Evolutionary conservation across 2,329 filamentous ascomycete genomes (phyloP).

Genomic region (Colletotrichum tabaci): DNA sequence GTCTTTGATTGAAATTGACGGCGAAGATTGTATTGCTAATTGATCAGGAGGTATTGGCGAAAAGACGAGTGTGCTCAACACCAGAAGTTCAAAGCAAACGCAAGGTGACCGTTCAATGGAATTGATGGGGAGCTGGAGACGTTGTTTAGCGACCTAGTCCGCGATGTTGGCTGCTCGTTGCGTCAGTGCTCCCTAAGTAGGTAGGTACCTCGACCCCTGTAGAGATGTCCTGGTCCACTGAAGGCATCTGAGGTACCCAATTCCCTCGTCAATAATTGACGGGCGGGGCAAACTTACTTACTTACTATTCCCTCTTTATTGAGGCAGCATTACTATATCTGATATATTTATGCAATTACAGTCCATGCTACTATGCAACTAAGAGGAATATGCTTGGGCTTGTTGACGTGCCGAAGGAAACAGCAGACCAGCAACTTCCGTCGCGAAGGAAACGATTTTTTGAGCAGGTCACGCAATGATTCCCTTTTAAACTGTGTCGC

Average conservation of each 20-base stretch:
- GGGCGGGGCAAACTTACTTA: no score
- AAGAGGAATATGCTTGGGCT: slow-evolving; percentile 2
- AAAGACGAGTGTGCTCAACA: not conserved
- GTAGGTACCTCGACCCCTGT: not conserved
- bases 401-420: not conserved
- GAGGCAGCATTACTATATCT: no score
- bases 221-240: not conserved
- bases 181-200: slow-evolving; percentile 23
- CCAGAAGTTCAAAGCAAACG: not conserved
- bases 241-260: no score
- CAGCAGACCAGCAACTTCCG: not conserved
- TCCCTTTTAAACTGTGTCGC: slow-evolving; percentile 1
- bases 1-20: not conserved
- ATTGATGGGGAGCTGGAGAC: slow-evolving; percentile 13
- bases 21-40: not conserved
- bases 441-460: slow-evolving; percentile 7
- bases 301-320: no score
- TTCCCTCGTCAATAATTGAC: no score
- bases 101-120: not conserved
- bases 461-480: slow-evolving; percentile 8
- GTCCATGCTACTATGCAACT: not conserved
- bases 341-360: no score
- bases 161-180: slow-evolving; percentile 9
- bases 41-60: not conserved
- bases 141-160: not conserved